Evolutionary conservation across 2,329 filamentous ascomycete species (phyloP), one percentile per base, ranked within the genome.

Genomic region (Talaromyces albobiverticillius): DNA sequence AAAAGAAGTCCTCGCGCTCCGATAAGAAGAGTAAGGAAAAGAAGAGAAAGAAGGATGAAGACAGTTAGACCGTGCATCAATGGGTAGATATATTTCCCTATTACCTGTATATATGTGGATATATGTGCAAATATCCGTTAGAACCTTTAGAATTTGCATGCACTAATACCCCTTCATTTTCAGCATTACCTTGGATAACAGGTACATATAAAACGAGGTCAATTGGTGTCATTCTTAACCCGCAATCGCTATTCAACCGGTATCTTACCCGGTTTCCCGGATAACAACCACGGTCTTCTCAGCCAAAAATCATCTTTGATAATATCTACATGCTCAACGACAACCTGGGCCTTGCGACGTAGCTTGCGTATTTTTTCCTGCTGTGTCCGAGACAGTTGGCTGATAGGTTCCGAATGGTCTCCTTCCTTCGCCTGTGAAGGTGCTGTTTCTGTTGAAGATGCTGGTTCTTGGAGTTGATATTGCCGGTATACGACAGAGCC

Each of bases 301-400:
- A 90, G 81, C 94, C 94, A 99, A 67, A 99, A 99, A 3, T 90
- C 88, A 71, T 97, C 90, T 64, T 88, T 91, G 72, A 99, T 97
- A 64, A 99, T 89, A 73, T 99, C 94, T 56, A 94, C 74, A 76
- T 97, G 91, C 66, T 92, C 86, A 34, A 95, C 80, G 32, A 89
- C 82, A 43, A 99, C 85, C 49, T 81, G 81, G 1, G 91, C 92
- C 71, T 96, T 96, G 56, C 82, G 80, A 51, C 88, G 82, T 59
- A 84, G 81, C 76, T 96, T 97, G 67, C 80, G 86, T 59, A 95
- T 85, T 63, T 88, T 95, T 55, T 96, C 90, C 18, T 80, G 75
- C 65, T 95, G 90, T n/a, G 87, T 88, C 66, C 87, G 93, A 41
- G 88, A 91, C 59, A 86, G 77, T 41, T 80, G 74, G 20, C 75